Percentiles rank a stretch among this genome's conserved stretches.
Conservation (phyloP, 352 stramenopile genomes). For the Thraustotheca clavata region DNA sequence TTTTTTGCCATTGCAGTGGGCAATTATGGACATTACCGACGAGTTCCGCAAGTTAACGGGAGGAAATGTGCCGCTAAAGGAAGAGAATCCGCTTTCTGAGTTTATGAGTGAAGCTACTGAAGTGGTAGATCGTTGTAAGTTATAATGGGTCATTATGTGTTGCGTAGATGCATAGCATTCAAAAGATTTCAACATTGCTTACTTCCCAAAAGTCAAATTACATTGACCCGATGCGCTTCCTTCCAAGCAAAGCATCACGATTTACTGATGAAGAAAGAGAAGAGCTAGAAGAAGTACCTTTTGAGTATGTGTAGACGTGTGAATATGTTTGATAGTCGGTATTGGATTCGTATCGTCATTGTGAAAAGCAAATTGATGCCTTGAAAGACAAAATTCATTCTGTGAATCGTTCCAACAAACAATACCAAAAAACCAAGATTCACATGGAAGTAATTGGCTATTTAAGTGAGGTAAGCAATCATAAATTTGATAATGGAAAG, state of each 20-base stretch:
- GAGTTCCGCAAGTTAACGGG: slow-evolving; percentile 17
- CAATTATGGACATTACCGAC: slow-evolving; percentile 12
- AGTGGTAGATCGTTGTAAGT: neutral
- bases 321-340: neutral
- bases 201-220: neutral
- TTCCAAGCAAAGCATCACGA: slow-evolving; percentile 14
- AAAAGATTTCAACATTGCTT: slow-evolving; percentile 5
- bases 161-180: slow-evolving; percentile 1
- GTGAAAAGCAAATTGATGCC: neutral
- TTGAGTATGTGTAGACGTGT: neutral
- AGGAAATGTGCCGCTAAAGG: neutral
- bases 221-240: slow-evolving; percentile 10
- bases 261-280: slow-evolving; percentile 17
- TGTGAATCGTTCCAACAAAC: neutral
- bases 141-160: neutral
- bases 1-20: too few relatives aligned
- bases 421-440: neutral
- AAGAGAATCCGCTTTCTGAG: neutral
- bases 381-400: neutral
- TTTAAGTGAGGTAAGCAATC: slow-evolving; percentile 1
- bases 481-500: neutral
- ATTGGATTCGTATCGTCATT: slow-evolving; percentile 11
- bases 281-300: slow-evolving; percentile 18
- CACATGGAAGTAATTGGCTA: slow-evolving; percentile 8
- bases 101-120: slow-evolving; percentile 13